These are phyloP conservation scores for Cucurbita pepo DNA, from an alignment of 306 rosid species.

Conservation along the genomic window DNA sequence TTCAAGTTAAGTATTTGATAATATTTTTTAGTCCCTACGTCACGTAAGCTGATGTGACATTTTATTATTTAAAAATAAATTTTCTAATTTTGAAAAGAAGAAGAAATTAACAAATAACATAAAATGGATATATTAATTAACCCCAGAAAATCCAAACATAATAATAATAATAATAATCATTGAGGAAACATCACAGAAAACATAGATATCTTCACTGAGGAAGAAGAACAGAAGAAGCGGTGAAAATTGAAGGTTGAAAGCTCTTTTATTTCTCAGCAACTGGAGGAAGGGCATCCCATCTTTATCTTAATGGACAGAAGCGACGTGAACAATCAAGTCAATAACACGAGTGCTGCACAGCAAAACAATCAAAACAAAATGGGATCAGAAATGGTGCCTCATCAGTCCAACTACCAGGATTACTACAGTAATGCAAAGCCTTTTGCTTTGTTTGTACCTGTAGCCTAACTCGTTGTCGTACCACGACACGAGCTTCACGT, in stretches of 20 bases:
- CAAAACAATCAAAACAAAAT: neutral
- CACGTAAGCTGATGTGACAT: too few species aligned
- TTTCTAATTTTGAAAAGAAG: too few species aligned
- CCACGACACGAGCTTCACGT: constrained; percentile 47
- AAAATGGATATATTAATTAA: too few species aligned
- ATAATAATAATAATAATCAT: neutral
- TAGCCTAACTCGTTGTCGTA: constrained; percentile 77
- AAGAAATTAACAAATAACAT: too few species aligned
- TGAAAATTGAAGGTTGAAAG: neutral
- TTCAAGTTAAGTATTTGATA: too few species aligned
- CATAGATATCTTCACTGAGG: neutral
- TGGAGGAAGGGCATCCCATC: neutral
- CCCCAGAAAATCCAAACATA: too few species aligned
- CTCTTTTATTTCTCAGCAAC: too few species aligned
- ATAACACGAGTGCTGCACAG: constrained; percentile 58
- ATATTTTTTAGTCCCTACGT: too few species aligned
- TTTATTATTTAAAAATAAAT: too few species aligned
- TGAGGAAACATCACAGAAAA: neutral
- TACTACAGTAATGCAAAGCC: neutral
- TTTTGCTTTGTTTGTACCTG: constrained; percentile 26
- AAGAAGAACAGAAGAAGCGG: neutral
- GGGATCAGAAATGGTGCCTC: neutral
- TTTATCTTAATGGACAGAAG: constrained; percentile 7
- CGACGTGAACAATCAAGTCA: constrained; percentile 37
- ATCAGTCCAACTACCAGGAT: neutral